These are phyloP conservation scores for Moricandia moricandioides DNA, from an alignment of 345 rosid genomes.

Conservation along the genomic window DNA sequence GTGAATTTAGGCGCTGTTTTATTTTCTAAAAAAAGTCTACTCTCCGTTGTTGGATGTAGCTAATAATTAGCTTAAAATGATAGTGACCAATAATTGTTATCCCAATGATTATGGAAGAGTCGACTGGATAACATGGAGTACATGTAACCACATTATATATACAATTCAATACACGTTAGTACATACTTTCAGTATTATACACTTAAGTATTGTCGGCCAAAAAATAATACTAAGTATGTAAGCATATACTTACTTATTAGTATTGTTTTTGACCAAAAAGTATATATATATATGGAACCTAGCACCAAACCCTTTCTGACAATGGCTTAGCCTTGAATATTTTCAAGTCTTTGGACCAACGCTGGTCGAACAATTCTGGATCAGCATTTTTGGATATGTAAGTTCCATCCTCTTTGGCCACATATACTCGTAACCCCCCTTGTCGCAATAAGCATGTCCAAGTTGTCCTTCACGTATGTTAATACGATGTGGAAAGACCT, in stretches of 20 bases:
- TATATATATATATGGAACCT: background rate
- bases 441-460: background rate
- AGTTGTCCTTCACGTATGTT: background rate
- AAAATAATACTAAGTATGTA: background rate
- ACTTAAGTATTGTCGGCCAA: background rate
- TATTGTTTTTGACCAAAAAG: too few relatives aligned
- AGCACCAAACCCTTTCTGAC: background rate
- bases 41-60: constrained; percentile 23
- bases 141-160: constrained; percentile 10
- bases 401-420: constrained; percentile 7
- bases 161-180: background rate
- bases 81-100: constrained; percentile 27
- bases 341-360: background rate
- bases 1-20: background rate
- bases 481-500: background rate
- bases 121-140: constrained; percentile 36
- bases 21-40: constrained; percentile 32
- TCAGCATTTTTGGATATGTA: background rate
- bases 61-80: constrained; percentile 26
- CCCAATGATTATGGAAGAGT: constrained; percentile 28
- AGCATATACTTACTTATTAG: too few relatives aligned
- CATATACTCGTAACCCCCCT: background rate
- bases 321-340: background rate
- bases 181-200: constrained; percentile 4
- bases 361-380: background rate